These are phyloP conservation scores for Epichloe uncinata DNA, from an alignment of 2,329 filamentous ascomycete species.

Conservation along the genomic window DNA sequence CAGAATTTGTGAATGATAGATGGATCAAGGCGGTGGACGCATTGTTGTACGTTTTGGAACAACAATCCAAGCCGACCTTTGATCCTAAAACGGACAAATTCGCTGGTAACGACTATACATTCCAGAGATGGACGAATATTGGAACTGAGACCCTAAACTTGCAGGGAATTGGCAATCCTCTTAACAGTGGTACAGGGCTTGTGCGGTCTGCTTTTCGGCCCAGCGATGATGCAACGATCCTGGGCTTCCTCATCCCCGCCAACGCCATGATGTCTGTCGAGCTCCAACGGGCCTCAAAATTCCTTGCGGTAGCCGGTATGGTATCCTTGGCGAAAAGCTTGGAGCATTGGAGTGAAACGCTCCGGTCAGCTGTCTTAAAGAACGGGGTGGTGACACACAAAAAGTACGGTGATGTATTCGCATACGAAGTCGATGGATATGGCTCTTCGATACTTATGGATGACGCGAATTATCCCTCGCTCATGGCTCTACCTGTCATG, in stretches of 20 bases:
- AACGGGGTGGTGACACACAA: slow-evolving; percentile 69
- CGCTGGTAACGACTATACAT: slow-evolving; percentile 68
- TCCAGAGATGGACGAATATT: slow-evolving; percentile 63
- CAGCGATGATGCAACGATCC: slow-evolving; percentile 85
- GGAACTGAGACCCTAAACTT: slow-evolving; percentile 87
- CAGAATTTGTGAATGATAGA: slow-evolving; percentile 61
- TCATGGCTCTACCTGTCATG: slow-evolving; percentile 65
- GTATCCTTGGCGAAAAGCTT: slow-evolving; percentile 38
- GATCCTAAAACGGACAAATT: slow-evolving; percentile 51
- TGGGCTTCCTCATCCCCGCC: slow-evolving; percentile 88
- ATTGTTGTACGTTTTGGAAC: slow-evolving; percentile 57
- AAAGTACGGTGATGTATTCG: slow-evolving; percentile 66
- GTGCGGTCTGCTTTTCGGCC: slow-evolving; percentile 87
- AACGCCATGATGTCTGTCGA: slow-evolving; percentile 96
- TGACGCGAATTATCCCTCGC: slow-evolving; percentile 74
- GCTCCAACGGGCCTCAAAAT: slow-evolving; percentile 56
- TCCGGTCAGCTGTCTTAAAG: slow-evolving; percentile 68
- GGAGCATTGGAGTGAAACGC: slow-evolving; percentile 44
- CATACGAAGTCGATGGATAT: slow-evolving; percentile 80
- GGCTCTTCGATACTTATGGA: slow-evolving; percentile 77
- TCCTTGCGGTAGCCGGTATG: slow-evolving; percentile 51
- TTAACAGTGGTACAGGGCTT: slow-evolving; percentile 72
- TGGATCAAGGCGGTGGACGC: slow-evolving; percentile 71
- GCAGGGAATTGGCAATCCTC: slow-evolving; percentile 75
- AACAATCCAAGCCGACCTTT: slow-evolving; percentile 75